Evolutionary conservation across 2,329 filamentous ascomycete species (phyloP).

Genomic region (Arachnopeziza araneosa): DNA sequence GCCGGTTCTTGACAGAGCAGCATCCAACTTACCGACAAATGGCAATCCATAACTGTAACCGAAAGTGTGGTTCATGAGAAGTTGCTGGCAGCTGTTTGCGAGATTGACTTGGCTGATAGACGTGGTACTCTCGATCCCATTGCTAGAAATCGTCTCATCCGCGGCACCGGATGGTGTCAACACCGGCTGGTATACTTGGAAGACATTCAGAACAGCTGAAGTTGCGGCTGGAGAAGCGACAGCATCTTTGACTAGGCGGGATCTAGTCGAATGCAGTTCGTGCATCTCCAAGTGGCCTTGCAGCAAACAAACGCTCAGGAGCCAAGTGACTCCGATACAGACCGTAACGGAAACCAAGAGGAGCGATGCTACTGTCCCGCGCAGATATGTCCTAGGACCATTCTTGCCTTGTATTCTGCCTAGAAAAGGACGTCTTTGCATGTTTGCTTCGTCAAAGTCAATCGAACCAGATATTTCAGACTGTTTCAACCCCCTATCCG

Average conservation of each 20-base stretch:
- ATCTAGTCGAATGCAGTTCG: not conserved
- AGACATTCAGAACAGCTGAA: constrained; percentile 48
- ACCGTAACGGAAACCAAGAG: not conserved
- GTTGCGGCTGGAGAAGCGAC: constrained; percentile 18
- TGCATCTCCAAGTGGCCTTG: not conserved
- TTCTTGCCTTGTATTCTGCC: not conserved
- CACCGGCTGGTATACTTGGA: constrained; percentile 65
- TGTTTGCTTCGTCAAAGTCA: not conserved
- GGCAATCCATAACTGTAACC: constrained; percentile 67
- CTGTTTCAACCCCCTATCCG: not conserved
- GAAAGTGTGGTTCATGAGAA: constrained; percentile 69
- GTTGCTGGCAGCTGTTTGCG: constrained; percentile 41
- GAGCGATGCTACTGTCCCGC: not conserved
- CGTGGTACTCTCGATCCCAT: constrained; percentile 23
- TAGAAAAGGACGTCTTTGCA: not conserved
- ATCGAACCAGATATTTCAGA: not conserved
- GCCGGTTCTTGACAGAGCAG: not conserved
- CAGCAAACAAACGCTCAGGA: not conserved
- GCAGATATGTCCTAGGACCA: not conserved
- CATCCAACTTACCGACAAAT: constrained; percentile 54
- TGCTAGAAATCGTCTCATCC: constrained; percentile 31
- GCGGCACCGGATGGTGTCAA: constrained; percentile 42
- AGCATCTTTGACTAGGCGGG: constrained; percentile 20
- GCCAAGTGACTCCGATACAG: not conserved
- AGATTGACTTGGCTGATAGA: constrained; percentile 21